phyloP scores from a whole-genome alignment of 306 rosid species.

The Vigna hirtella region DNA sequence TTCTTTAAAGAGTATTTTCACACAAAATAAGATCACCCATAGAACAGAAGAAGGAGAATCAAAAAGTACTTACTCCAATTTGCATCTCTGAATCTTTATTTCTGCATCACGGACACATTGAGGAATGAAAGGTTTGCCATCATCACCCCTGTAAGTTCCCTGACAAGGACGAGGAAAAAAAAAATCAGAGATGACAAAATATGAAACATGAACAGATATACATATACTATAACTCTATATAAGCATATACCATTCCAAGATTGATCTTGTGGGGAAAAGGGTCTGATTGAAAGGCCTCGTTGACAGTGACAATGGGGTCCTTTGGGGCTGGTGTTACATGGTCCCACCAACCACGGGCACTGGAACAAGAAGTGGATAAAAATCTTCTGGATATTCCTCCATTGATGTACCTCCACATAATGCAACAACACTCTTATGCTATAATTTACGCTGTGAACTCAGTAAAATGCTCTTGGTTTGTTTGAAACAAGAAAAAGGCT shows the following conservation, averaged over 20 bases:
- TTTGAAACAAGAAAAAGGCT: slow-evolving; percentile 6
- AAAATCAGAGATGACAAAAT: neutral
- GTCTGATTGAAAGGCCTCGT: slow-evolving; percentile 81
- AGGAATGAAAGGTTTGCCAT: slow-evolving; percentile 82
- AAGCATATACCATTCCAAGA: slow-evolving; percentile 71
- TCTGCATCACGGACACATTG: slow-evolving; percentile 79
- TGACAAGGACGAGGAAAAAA: slow-evolving; percentile 24
- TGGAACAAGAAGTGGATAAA: slow-evolving; percentile 37
- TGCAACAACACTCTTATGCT: neutral
- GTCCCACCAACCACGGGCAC: slow-evolving; percentile 45
- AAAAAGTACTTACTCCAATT: slow-evolving; percentile 56
- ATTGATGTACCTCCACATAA: slow-evolving; percentile 38
- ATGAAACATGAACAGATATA: neutral
- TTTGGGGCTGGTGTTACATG: slow-evolving; percentile 62
- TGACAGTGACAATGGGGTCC: slow-evolving; percentile 77
- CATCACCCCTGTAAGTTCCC: slow-evolving; percentile 87
- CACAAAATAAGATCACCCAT: neutral
- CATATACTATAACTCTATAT: neutral
- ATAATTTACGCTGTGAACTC: neutral
- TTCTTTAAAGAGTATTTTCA: no score
- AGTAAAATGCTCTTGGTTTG: slow-evolving; percentile 4
- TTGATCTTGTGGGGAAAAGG: slow-evolving; percentile 81
- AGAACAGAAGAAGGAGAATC: slow-evolving; percentile 7
- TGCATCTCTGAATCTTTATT: slow-evolving; percentile 60
- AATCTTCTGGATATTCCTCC: slow-evolving; percentile 40